Base-by-base conservation (phyloP, 352 stramenopile species). In the Pythium scleroteichum region DNA sequence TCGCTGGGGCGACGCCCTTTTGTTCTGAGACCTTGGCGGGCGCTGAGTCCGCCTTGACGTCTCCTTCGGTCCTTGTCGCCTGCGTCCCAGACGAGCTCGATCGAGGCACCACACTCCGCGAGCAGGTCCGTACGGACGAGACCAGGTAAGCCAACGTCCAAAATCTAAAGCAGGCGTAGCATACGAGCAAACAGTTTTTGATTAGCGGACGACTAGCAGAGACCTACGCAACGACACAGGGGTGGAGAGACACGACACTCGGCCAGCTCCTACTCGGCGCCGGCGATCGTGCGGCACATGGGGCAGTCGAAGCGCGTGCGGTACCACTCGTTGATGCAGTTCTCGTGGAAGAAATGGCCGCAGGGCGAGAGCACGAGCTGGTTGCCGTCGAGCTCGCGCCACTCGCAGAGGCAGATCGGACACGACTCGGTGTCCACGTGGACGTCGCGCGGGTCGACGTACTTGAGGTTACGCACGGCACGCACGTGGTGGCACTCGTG, bases 301-400 rank as follows among this genome's bases (percentile, higher is more conserved):
- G 85, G 85, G 77, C 85, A 94, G 67, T 94, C 85, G 24, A 94
- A 94, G 54, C 85, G 79, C 51, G 85, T 94, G 42, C 81, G 79
- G 69, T 94, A 94, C 85, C 85, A 94, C 65, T 94, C 85, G 57
- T 92, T 94, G 46, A 94, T 94, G 72, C 85, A 94, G 65, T 92
- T 80, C 55, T 91, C 85, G 62, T 94, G 85, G 69, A 94, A 94
- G 51, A 92, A 94, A 60, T 94, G 85, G 39, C 85, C 83, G 53
- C 85, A 94, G 1, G 81, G 78, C 24, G 85, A 88, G 16, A 92
- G 76, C 53, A 92, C 82, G 49, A 92, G 80, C 54, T 82, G 74
- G 64, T 94, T 91, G 32, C 85, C 85, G 63, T 94, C 85, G 12
- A 94, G 69, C 56, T 92, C 85, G 38, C 75, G 71, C 85, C 85